Evolutionary conservation across 306 rosid genomes (phyloP).

Genomic region (Cucumis cinereus): DNA sequence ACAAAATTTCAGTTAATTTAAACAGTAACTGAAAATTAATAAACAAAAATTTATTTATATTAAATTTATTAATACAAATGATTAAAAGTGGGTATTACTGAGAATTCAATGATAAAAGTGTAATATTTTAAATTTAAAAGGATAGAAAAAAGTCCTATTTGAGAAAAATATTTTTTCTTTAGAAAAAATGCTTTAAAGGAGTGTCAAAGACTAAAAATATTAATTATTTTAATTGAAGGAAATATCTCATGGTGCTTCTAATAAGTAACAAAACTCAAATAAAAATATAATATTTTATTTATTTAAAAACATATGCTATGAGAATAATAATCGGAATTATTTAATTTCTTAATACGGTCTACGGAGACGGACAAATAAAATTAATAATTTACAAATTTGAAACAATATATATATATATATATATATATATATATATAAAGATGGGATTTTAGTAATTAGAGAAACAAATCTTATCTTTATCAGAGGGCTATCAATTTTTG

Average conservation of each 20-base stretch:
- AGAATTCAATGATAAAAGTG: too few species aligned
- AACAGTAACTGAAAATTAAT: too few species aligned
- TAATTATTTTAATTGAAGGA: neutral
- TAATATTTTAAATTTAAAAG: too few species aligned
- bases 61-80: too few species aligned
- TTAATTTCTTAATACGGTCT: neutral
- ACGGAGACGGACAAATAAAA: neutral
- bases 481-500: neutral
- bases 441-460: neutral
- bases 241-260: neutral
- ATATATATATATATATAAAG: too few species aligned
- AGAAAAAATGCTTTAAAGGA: neutral
- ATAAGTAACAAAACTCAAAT: neutral
- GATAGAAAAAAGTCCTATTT: too few species aligned
- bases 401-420: too few species aligned
- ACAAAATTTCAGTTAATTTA: too few species aligned
- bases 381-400: neutral
- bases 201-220: neutral
- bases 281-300: neutral
- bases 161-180: too few species aligned
- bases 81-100: too few species aligned
- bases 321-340: neutral
- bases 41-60: too few species aligned
- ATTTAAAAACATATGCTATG: neutral
- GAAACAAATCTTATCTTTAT: neutral